A percentile compares a stretch with the other conserved stretches of the same genome.
These are phyloP conservation scores for Lasiodiplodia gonubiensis DNA, from an alignment of 2,329 filamentous ascomycete species.

Conservation along the genomic window DNA sequence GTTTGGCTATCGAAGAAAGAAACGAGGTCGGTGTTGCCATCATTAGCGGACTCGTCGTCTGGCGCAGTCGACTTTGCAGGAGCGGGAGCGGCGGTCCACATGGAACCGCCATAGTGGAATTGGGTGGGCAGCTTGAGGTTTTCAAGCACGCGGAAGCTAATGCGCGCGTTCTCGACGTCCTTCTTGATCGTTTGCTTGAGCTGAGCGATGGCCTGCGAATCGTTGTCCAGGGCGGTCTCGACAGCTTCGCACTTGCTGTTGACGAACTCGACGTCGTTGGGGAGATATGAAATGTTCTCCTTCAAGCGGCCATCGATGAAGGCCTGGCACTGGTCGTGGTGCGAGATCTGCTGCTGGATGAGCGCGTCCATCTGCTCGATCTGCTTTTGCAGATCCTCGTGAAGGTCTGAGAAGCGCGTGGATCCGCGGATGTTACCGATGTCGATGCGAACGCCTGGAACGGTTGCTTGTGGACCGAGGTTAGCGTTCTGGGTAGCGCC, in stretches of 20 bases:
- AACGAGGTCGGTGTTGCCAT: conserved; percentile 54
- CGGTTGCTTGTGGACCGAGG: conserved; percentile 11
- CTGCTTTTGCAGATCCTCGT: conserved; percentile 77
- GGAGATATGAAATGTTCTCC: conserved; percentile 67
- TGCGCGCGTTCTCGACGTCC: conserved; percentile 72
- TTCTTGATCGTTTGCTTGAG: conserved; percentile 64
- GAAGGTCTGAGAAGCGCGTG: conserved; percentile 89
- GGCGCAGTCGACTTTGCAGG: conserved; percentile 34
- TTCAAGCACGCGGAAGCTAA: conserved; percentile 75
- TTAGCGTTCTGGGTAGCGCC: conserved; percentile 4
- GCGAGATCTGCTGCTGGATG: conserved; percentile 78
- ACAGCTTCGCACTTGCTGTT: conserved; percentile 66
- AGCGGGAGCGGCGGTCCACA: conserved; percentile 34
- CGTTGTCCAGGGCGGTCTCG: conserved; percentile 66
- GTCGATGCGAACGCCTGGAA: conserved; percentile 28
- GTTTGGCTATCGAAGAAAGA: conserved; percentile 53
- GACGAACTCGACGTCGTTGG: conserved; percentile 69
- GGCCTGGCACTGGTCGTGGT: conserved; percentile 74
- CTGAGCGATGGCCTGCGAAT: conserved; percentile 64
- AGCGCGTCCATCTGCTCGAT: conserved; percentile 79
- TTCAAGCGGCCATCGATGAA: conserved; percentile 57
- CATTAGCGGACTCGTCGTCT: conserved; percentile 38
- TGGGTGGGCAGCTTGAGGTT: conserved; percentile 73
- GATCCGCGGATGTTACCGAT: conserved; percentile 68
- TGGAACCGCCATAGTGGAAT: conserved; percentile 59